A percentile compares a stretch with the other conserved stretches of the same genome.
Conservation (phyloP, 1,284 basidiomycete genomes). For the Inonotus hispidus region DNA sequence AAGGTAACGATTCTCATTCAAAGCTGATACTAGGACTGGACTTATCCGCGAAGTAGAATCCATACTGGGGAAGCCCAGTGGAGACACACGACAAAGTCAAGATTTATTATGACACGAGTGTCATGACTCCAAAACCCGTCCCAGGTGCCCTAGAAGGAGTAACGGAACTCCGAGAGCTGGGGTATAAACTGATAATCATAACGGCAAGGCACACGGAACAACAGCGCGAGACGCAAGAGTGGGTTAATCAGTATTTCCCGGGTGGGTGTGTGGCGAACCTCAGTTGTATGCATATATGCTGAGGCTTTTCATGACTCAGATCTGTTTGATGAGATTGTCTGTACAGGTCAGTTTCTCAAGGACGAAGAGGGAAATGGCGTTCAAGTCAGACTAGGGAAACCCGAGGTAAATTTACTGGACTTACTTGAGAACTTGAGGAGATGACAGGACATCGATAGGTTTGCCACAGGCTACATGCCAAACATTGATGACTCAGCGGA, state of each 20-base stretch:
- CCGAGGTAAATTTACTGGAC: constrained; percentile 41
- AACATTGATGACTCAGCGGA: constrained; percentile 75
- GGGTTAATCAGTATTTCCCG: constrained; percentile 63
- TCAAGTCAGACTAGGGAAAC: constrained; percentile 60
- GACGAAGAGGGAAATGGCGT: constrained; percentile 42
- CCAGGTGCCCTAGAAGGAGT: constrained; percentile 61
- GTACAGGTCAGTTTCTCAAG: constrained; percentile 64
- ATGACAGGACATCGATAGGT: constrained; percentile 36
- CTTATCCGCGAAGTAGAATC: constrained; percentile 40
- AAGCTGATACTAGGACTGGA: too few species aligned
- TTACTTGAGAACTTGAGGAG: background rate
- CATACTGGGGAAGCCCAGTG: constrained; percentile 63
- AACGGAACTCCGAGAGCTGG: constrained; percentile 51
- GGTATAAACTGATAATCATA: constrained; percentile 60
- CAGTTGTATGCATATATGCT: background rate
- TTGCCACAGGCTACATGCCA: constrained; percentile 56
- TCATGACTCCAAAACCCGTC: constrained; percentile 51
- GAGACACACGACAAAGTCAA: constrained; percentile 57
- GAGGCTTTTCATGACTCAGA: constrained; percentile 27
- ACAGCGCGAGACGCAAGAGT: constrained; percentile 57
- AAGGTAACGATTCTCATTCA: constrained; percentile 35
- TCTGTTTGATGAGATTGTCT: constrained; percentile 65
- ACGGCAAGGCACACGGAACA: constrained; percentile 63
- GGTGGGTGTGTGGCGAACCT: constrained; percentile 29
- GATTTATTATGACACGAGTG: constrained; percentile 52